phyloP scores from a whole-genome alignment of 2,329 filamentous ascomycete species.

The Beauveria medogensis region DNA sequence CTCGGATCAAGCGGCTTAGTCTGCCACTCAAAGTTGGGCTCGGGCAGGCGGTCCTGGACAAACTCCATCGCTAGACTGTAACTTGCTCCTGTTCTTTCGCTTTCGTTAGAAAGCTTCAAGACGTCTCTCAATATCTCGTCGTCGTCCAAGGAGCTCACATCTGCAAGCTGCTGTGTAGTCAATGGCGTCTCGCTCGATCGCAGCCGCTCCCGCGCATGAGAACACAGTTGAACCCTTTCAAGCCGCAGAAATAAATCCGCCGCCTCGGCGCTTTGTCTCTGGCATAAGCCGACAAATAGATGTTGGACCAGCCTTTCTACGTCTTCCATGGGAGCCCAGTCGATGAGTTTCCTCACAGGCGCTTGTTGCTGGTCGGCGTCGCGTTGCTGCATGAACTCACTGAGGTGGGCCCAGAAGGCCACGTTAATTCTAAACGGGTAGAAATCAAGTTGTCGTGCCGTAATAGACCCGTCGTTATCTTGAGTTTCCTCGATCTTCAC shows the following conservation, averaged over 20 bases:
- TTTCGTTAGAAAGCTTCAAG: neutral
- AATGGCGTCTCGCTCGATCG: neutral
- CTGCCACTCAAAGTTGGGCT: neutral
- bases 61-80: neutral
- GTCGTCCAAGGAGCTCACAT: neutral
- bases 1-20: neutral
- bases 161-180: neutral
- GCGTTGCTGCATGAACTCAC: neutral
- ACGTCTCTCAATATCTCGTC: neutral
- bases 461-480: neutral
- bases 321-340: neutral
- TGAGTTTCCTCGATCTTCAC: neutral
- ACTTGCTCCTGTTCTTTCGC: neutral
- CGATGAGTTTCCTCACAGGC: neutral
- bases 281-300: fast-evolving
- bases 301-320: neutral
- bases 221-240: neutral
- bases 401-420: neutral
- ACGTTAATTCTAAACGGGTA: neutral
- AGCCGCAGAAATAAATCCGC: neutral
- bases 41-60: neutral
- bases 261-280: fast-evolving
- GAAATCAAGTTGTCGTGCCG: fast-evolving
- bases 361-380: neutral
- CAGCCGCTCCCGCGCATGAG: neutral